Evolutionary conservation across 495 filamentous ascomycete genomes (phyloP).

Genomic region (Xylaria palmicola): DNA sequence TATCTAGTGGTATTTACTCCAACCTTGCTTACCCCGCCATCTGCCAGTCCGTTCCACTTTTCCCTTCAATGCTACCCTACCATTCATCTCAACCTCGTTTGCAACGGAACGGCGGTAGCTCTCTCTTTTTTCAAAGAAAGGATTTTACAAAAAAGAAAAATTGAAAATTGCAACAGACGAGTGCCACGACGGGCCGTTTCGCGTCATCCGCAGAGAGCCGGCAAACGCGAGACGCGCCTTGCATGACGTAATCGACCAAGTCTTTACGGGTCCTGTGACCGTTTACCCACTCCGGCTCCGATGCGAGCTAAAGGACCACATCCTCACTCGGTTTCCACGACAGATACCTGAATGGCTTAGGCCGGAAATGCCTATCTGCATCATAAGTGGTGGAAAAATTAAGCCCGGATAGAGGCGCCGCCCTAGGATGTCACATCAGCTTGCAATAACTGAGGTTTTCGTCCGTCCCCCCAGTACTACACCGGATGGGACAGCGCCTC

Average conservation of each 20-base stretch:
- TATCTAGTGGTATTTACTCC: not conserved
- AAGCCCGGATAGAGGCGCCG: not conserved
- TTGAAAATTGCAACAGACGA: not conserved
- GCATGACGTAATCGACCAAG: not conserved
- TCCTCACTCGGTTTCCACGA: not conserved
- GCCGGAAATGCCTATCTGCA: not conserved
- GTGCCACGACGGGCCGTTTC: too few relatives aligned
- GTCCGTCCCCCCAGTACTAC: too few relatives aligned
- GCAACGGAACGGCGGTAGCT: too few relatives aligned
- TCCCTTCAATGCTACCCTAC: not conserved
- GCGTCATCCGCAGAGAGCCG: too few relatives aligned
- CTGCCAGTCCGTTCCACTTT: not conserved
- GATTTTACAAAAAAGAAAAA: not conserved
- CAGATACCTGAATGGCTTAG: not conserved
- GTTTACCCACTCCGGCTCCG: not conserved
- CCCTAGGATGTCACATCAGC: not conserved
- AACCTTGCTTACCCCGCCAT: not conserved
- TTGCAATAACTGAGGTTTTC: not conserved
- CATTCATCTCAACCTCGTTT: not conserved
- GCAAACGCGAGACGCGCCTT: too few relatives aligned
- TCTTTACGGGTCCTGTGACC: not conserved
- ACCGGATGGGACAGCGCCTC: too few relatives aligned
- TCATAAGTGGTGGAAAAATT: constrained; percentile 12
- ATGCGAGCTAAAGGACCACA: not conserved
- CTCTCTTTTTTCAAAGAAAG: too few relatives aligned